Evolutionary conservation across 148 eudicot genomes (phyloP).

Genomic region (Rhododendron kiyosumense): DNA sequence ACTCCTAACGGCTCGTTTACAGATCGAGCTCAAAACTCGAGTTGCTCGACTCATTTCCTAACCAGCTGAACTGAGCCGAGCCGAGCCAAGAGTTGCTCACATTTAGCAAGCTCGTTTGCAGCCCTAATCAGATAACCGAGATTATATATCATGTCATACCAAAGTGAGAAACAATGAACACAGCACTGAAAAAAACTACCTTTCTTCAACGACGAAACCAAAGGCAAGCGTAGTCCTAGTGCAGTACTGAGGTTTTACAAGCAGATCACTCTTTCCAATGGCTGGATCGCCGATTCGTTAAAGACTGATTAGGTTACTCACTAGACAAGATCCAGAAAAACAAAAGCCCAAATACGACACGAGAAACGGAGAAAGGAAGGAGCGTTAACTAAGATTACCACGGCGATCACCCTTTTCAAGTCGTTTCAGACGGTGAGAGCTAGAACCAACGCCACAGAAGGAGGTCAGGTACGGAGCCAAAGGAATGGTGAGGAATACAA

Average conservation of each 20-base stretch:
- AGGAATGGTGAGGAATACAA: conserved; percentile 39
- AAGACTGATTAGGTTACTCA: background rate
- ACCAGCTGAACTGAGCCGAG: no score
- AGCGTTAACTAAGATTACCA: conserved; percentile 87
- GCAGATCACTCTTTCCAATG: background rate
- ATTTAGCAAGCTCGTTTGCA: no score
- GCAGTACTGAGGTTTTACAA: background rate
- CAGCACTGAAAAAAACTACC: background rate
- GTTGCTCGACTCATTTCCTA: no score
- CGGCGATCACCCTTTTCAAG: conserved; percentile 80
- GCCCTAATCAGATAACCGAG: no score
- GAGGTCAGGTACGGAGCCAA: conserved; percentile 26
- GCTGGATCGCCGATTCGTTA: background rate
- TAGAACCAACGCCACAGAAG: conserved; percentile 35
- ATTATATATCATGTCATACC: background rate
- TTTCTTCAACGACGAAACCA: background rate
- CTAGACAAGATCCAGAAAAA: background rate
- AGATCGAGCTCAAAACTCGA: no score
- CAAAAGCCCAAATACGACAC: background rate
- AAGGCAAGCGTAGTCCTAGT: background rate
- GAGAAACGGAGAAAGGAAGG: conserved; percentile 12
- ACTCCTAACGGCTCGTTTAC: no score
- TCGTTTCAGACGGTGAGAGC: conserved; percentile 72
- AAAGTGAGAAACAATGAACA: background rate
- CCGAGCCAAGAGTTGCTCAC: no score